Evolutionary conservation across 345 rosid species (phyloP).

Genomic region (Salix exigua): DNA sequence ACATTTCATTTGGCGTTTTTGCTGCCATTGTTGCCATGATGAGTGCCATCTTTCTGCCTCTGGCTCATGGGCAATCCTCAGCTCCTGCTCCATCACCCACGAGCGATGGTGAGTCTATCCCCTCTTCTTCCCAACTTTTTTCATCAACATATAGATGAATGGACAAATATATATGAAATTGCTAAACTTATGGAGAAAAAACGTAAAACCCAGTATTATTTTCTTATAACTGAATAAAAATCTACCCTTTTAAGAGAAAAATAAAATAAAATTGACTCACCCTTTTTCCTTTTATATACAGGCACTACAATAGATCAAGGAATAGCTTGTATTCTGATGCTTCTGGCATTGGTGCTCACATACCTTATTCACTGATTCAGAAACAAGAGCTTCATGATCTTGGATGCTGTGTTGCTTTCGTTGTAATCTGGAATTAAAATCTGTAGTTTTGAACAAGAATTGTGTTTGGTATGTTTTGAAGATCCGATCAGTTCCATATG

Average conservation of each 20-base stretch:
- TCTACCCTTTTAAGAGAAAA: too few relatives aligned
- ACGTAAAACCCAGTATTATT: background rate
- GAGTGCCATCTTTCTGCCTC: background rate
- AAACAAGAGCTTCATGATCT: background rate
- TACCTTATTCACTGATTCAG: constrained; percentile 20
- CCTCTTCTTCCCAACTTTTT: background rate
- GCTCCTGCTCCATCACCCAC: constrained; percentile 25
- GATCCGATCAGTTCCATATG: too few relatives aligned
- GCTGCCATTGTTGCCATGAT: constrained; percentile 1
- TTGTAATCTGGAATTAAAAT: too few relatives aligned
- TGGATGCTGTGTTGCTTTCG: background rate
- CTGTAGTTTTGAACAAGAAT: too few relatives aligned
- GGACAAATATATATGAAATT: background rate
- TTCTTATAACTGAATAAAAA: too few relatives aligned
- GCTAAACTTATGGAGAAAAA: background rate
- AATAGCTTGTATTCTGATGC: constrained; percentile 24
- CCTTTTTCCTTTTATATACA: background rate
- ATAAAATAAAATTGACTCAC: background rate
- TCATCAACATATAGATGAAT: background rate
- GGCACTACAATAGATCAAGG: constrained; percentile 27
- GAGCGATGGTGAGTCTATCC: constrained; percentile 14
- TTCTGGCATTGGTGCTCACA: constrained; percentile 24
- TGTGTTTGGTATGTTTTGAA: too few relatives aligned
- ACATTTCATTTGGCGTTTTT: background rate
- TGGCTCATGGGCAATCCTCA: constrained; percentile 12